Conservation (phyloP, 129 eudicot species). For the Pseudognaphalium luteoalbum region DNA sequence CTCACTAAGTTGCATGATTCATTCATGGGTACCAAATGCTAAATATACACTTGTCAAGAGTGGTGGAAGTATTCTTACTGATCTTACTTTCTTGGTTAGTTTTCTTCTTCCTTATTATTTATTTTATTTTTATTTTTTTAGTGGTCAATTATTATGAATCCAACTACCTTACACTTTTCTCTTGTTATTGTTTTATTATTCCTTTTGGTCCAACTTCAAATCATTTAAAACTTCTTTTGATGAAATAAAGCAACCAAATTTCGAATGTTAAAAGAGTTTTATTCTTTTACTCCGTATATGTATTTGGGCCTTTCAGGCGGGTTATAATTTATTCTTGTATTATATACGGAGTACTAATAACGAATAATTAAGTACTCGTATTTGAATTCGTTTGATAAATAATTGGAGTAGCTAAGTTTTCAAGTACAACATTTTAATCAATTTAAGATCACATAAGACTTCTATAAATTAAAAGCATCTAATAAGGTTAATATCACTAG, state of each 20-base stretch:
- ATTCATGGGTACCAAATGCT: conserved; percentile 66
- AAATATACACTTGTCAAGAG: conserved; percentile 37
- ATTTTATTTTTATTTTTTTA: neutral
- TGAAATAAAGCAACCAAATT: neutral
- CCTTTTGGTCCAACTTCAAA: neutral
- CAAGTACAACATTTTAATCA: neutral
- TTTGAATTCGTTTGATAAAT: no score
- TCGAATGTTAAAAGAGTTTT: neutral
- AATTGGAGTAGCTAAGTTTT: no score
- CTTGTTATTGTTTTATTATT: neutral
- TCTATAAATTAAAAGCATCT: no score
- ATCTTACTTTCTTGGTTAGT: conserved; percentile 60
- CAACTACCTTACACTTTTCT: conserved; percentile 29
- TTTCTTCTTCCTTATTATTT: neutral
- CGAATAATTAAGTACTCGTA: no score
- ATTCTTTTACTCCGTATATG: no score
- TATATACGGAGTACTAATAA: no score
- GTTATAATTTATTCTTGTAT: no score
- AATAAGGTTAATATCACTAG: neutral
- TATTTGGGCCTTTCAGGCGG: neutral
- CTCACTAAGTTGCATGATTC: conserved; percentile 77
- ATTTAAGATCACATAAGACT: no score
- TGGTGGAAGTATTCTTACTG: conserved; percentile 40
- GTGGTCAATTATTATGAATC: conserved; percentile 31
- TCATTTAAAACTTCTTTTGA: neutral